A percentile compares a stretch with the other conserved stretches of the same genome.
Conservation (phyloP, 768 basidiomycete genomes). For the Pleurotus ostreatus region DNA sequence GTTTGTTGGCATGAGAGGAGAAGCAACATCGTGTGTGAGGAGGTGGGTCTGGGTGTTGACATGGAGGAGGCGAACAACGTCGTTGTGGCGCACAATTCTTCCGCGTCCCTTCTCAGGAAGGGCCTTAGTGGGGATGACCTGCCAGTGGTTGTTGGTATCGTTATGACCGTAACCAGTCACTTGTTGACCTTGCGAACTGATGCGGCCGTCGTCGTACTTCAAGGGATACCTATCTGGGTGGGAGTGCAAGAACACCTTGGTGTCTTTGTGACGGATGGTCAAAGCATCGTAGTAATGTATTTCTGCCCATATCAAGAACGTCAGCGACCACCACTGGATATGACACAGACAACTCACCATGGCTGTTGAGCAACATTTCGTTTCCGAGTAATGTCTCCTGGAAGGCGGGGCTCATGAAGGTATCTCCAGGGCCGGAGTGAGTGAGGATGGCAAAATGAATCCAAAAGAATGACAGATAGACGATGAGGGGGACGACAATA, state of each 20-base stretch:
- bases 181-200: conserved; percentile 95
- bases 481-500: conserved; percentile 81
- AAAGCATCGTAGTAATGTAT: conserved; percentile 90
- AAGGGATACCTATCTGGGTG: conserved; percentile 89
- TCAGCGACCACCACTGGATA: too few relatives aligned
- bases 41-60: conserved; percentile 79
- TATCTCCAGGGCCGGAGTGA: conserved; percentile 88
- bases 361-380: conserved; percentile 85
- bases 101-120: conserved; percentile 93
- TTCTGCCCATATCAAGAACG: conserved; percentile 43
- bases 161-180: conserved; percentile 94
- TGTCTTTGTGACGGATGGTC: conserved; percentile 86
- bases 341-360: conserved; percentile 50
- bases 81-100: conserved; percentile 85
- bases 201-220: conserved; percentile 91
- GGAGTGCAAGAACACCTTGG: conserved; percentile 92
- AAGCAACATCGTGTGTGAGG: conserved; percentile 96
- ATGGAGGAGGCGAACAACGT: conserved; percentile 86
- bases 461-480: conserved; percentile 96
- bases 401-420: conserved; percentile 97
- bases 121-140: conserved; percentile 91
- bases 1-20: conserved; percentile 94
- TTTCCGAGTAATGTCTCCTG: conserved; percentile 94
- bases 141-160: conserved; percentile 95
- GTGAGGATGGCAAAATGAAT: conserved; percentile 88